Evolutionary conservation across 352 stramenopile species (phyloP), one percentile per base, ranked within the genome.

Genomic region (Globisporangium nodosum): DNA sequence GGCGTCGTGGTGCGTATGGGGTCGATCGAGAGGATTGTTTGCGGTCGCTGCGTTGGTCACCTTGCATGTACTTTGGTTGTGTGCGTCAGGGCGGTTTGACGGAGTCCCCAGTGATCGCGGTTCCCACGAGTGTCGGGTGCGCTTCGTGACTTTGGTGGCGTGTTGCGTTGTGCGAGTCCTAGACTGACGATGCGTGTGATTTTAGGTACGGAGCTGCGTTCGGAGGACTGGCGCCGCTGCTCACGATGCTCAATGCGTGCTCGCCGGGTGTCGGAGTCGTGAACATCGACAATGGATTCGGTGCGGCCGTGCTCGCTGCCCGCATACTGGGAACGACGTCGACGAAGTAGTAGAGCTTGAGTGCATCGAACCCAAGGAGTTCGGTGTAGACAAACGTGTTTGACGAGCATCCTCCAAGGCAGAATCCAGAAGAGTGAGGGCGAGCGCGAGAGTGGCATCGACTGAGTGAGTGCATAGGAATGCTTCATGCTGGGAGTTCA

Each of bases 251-350:
- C 37, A 99, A 99, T 70, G 94, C 88, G 20, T 99, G 96, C 68
- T 97, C 93, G 46, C 97, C 97, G 15, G 97, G 97, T n/a, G 95
- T 99, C 3, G 92, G 90, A n/a, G 95, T 99, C 42, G 94, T 99
- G n/a, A 99, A 99, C 70, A 98, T 99, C 61, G 97, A 99, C 73
- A 99, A 99, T 66, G 97, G 97, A 39, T 99, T 99, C 74, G 96
- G 96, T 6, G 97, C 92, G 5, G 97, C 96, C 9, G 93, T 97
- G 0, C 85, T 98, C 30, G 97, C 95, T 72, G 79, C 49, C 13
- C 35, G 49, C 12, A 49, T 50, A 13, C 8, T 42, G 8, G 35
- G 35, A 9, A 15, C 35, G 11, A 42, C 8, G 35, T 7, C 35
- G 12, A 15, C 31, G 8, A 35, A 35, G 31, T 7, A 7, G 31